Conservation (phyloP, 768 basidiomycete genomes). For the Lactarius deliciosus region DNA sequence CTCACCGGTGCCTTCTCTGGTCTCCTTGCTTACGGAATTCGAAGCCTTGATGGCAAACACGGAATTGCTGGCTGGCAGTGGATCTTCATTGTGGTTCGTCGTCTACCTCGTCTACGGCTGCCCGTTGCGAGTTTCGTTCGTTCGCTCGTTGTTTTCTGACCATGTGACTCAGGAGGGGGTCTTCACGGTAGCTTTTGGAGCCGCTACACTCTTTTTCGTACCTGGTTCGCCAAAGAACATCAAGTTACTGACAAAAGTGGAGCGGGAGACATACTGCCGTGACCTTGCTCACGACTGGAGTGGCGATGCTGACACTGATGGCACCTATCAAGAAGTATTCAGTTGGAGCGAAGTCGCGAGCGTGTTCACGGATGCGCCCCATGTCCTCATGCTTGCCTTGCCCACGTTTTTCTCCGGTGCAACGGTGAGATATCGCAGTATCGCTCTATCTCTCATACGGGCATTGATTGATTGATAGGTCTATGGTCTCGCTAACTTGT, state of each 20-base stretch:
- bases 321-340: slow-evolving; percentile 46
- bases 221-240: slow-evolving; percentile 44
- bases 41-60: slow-evolving; percentile 52
- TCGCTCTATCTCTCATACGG: neutral
- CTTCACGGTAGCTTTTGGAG: slow-evolving; percentile 60
- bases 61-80: slow-evolving; percentile 61
- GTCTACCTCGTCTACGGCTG: neutral
- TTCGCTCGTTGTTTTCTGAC: neutral
- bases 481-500: slow-evolving; percentile 32
- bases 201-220: slow-evolving; percentile 51
- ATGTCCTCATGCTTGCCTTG: slow-evolving; percentile 52
- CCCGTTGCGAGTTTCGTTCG: too few species aligned
- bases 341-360: slow-evolving; percentile 54
- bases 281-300: slow-evolving; percentile 38
- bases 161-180: slow-evolving; percentile 47
- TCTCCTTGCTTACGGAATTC: slow-evolving; percentile 57
- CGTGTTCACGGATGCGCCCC: slow-evolving; percentile 48
- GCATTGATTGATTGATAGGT: slow-evolving; percentile 6
- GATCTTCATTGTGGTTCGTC: slow-evolving; percentile 57
- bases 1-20: slow-evolving; percentile 63
- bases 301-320: slow-evolving; percentile 39
- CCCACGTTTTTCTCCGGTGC: slow-evolving; percentile 55
- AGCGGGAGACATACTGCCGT: slow-evolving; percentile 41
- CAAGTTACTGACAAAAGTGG: slow-evolving; percentile 50
- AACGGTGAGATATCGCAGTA: slow-evolving; percentile 24